A percentile compares a stretch with the other conserved stretches of the same genome.
phyloP scores from a whole-genome alignment of 768 basidiomycete species.

The Crepidotus variabilis region DNA sequence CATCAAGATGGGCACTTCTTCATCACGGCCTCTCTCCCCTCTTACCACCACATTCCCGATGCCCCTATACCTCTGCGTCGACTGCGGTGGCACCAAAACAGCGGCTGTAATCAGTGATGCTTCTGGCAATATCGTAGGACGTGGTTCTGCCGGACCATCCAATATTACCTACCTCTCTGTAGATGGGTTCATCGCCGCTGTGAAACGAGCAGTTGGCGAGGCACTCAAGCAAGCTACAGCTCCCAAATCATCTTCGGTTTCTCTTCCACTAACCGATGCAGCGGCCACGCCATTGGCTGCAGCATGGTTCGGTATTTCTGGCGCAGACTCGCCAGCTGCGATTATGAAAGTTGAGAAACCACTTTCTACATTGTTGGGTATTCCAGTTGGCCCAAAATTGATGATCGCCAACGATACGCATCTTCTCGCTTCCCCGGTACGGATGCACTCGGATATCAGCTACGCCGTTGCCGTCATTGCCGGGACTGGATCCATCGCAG shows the following conservation, averaged over 20 bases:
- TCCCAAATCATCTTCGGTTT: conserved; percentile 18
- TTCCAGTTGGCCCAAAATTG: conserved; percentile 53
- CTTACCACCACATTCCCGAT: conserved; percentile 22
- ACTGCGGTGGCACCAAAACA: conserved; percentile 90
- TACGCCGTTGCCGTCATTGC: conserved; percentile 72
- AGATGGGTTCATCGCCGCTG: conserved; percentile 51
- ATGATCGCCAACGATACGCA: conserved; percentile 79
- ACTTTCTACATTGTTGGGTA: conserved; percentile 52
- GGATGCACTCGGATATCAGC: conserved; percentile 51
- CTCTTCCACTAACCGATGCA: conserved; percentile 14
- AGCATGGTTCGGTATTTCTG: conserved; percentile 83
- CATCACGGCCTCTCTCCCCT: background rate
- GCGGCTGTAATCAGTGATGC: conserved; percentile 63
- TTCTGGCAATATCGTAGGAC: conserved; percentile 58
- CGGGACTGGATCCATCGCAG: conserved; percentile 79
- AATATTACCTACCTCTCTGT: conserved; percentile 80
- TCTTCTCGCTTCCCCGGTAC: conserved; percentile 78
- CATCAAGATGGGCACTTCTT: background rate
- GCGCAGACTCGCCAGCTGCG: conserved; percentile 71
- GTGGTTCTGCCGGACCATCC: conserved; percentile 72
- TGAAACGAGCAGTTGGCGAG: conserved; percentile 46
- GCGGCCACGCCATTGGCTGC: conserved; percentile 44
- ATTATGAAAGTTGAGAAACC: conserved; percentile 50
- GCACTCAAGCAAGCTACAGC: conserved; percentile 49
- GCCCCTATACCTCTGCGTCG: conserved; percentile 75